phyloP scores from a whole-genome alignment of 148 eudicot genomes.

The Mesembryanthemum crystallinum region DNA sequence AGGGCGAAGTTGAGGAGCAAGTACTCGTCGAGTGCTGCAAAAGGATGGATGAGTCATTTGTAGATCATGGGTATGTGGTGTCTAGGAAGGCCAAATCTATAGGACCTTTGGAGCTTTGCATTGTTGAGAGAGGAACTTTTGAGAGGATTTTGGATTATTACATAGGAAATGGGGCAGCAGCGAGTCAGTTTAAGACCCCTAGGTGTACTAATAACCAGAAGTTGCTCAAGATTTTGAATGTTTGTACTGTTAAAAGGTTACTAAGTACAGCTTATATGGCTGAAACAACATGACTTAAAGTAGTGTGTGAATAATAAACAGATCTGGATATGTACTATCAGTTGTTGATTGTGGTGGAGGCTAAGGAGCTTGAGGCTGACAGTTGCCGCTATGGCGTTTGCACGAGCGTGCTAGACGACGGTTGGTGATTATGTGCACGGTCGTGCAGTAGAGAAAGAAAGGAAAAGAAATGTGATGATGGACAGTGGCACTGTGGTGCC shows the following conservation, averaged over 20 bases:
- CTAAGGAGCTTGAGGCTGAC: no score
- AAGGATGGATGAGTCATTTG: constrained; percentile 64
- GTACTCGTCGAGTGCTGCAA: constrained; percentile 49
- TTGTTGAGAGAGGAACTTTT: constrained; percentile 64
- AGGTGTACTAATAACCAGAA: constrained; percentile 53
- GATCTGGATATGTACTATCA: no score
- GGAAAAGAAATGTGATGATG: no score
- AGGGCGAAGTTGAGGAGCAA: constrained; percentile 47
- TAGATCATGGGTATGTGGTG: constrained; percentile 65
- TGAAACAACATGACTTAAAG: constrained; percentile 8
- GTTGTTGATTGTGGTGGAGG: no score
- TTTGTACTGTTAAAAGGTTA: constrained; percentile 43
- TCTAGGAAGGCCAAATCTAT: constrained; percentile 56
- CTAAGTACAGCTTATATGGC: constrained; percentile 58
- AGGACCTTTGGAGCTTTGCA: constrained; percentile 66
- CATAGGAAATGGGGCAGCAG: constrained; percentile 57
- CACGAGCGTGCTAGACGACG: no score
- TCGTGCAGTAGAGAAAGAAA: no score
- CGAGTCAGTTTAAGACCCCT: constrained; percentile 87
- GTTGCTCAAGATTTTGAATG: constrained; percentile 46
- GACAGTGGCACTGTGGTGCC: no score
- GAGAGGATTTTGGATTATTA: constrained; percentile 57
- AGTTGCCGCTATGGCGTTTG: no score
- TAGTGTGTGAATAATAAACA: background rate
- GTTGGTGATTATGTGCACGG: no score